These are phyloP conservation scores for Aristolochia californica DNA, from an alignment of 164 flowering plant genomes.

Conservation along the genomic window DNA sequence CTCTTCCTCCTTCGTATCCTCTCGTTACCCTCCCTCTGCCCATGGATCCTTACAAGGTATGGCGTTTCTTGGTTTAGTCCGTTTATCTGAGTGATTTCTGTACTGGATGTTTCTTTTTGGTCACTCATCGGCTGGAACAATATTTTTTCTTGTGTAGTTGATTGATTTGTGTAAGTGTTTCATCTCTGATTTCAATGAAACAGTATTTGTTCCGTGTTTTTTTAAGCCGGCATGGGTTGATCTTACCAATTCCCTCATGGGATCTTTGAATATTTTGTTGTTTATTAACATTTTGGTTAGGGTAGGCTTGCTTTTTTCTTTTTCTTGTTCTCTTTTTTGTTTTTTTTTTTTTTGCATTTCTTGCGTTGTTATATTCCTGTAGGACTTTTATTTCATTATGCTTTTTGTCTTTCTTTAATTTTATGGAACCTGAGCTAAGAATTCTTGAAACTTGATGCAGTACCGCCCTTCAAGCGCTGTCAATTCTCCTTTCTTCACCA, in stretches of 20 bases:
- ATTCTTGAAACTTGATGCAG: slow-evolving; percentile 34
- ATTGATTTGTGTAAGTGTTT: not conserved
- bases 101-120: slow-evolving; percentile 2
- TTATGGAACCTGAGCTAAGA: not conserved
- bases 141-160: not conserved
- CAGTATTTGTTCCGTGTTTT: not conserved
- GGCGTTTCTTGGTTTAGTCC: not conserved
- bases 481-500: slow-evolving; percentile 57
- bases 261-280: not conserved
- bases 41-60: slow-evolving; percentile 88
- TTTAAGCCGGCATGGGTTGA: not conserved
- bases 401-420: not conserved
- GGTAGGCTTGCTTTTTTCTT: not conserved
- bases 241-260: not conserved
- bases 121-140: not conserved
- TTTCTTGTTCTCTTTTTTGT: too few relatives aligned
- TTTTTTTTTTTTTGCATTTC: too few relatives aligned
- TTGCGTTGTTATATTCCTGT: not conserved
- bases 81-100: not conserved
- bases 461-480: slow-evolving; percentile 58
- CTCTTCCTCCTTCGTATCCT: not conserved
- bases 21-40: not conserved
- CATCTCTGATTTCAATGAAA: not conserved
- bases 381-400: not conserved
- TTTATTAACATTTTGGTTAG: not conserved